Conservation (phyloP, 352 stramenopile genomes). For the Thalassiosira oceanica region DNA sequence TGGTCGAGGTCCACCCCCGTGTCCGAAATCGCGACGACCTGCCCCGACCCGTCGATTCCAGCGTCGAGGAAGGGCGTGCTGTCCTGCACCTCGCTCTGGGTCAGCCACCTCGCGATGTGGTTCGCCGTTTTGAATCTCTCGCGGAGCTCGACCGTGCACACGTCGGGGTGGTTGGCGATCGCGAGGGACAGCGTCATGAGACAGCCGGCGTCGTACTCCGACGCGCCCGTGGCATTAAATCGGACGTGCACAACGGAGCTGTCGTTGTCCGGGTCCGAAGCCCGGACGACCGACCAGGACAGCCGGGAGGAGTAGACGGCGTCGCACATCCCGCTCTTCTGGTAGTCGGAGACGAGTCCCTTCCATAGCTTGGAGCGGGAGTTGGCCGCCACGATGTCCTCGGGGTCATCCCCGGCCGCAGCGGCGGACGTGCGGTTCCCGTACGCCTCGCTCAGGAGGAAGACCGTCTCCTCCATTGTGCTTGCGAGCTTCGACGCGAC, state of each 20-base stretch:
- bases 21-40: slow-evolving; percentile 17
- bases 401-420: background rate
- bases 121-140: background rate
- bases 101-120: background rate
- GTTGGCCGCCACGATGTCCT: too few relatives aligned
- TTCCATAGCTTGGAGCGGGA: slow-evolving; percentile 1
- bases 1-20: slow-evolving; percentile 36
- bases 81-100: background rate
- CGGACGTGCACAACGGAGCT: background rate
- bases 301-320: background rate
- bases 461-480: too few relatives aligned
- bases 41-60: background rate
- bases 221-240: background rate
- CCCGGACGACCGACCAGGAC: background rate
- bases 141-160: background rate
- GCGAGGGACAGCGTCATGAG: background rate
- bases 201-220: background rate
- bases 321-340: background rate
- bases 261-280: background rate
- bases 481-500: background rate
- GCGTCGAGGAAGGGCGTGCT: background rate
- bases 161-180: background rate
- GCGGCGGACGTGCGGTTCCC: background rate
- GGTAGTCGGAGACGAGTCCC: background rate
- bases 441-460: background rate